Evolutionary conservation across 306 rosid genomes (phyloP), one percentile per base, ranked within the genome.

Genomic region (Fagus crenata): DNA sequence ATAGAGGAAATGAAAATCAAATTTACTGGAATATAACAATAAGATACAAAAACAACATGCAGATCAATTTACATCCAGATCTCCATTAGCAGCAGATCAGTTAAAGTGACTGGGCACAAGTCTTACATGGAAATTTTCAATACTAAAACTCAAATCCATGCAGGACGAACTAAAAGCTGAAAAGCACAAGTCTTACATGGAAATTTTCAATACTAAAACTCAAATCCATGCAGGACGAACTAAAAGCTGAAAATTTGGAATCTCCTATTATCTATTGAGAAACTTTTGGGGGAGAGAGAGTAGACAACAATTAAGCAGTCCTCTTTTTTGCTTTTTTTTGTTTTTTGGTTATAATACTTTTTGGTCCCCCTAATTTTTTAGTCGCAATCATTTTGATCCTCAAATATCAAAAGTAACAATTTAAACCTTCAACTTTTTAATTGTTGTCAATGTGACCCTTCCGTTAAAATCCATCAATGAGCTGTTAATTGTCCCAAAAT

Each of bases 151-250:
- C 77, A 80, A 63, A 85, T 80, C 84, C 80, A 84, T 85, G 90
- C 89, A 82, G 87, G 91, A 77, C 88, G 49, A 84, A 64, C 77
- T 82, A 86, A 87, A 84, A 77, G 81, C 75, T 75, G 82, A 83
- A 73, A 81, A 75, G 61, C 51, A 73, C 56, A 85, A 37, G 80
- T 75, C 83, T 40, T 14, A 49, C 81, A 68, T 75, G 75, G 82
- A 73, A 70, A 77, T 78, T 81, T 53, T 49, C 71, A 39, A 61
- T 18, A 53, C 46, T 73, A 78, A 65, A 41, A 69, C 61, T 76
- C 77, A 80, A 63, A 85, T 80, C 84, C 80, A 84, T 85, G 90
- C 89, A 82, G 87, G 91, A 77, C 88, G 49, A 84, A 64, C 77
- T 82, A 86, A 87, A 84, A 77, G 81, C 75, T 75, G 82, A 83